Conservation (phyloP, 2,329 filamentous ascomycete species). For the Alternaria sp. region DNA sequence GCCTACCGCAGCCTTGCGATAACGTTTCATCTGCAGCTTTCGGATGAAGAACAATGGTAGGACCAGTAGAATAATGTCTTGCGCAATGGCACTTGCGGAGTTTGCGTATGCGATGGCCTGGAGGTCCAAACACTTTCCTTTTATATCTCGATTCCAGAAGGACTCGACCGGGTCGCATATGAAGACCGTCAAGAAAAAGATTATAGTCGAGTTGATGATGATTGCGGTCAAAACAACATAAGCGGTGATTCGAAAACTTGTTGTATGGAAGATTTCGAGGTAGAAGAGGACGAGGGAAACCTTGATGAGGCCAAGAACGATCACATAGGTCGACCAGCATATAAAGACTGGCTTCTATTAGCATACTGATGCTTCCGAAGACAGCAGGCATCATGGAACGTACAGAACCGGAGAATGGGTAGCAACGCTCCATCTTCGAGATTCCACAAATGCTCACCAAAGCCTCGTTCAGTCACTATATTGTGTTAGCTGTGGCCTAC, state of each 20-base stretch:
- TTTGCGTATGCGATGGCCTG: slow-evolving; percentile 34
- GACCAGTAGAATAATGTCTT: slow-evolving; percentile 38
- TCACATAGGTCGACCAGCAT: slow-evolving; percentile 29
- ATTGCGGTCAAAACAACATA: slow-evolving; percentile 29
- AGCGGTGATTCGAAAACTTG: slow-evolving; percentile 24
- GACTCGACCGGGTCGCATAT: slow-evolving; percentile 33
- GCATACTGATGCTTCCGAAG: background rate
- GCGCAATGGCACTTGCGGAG: slow-evolving; percentile 32
- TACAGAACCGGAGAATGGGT: slow-evolving; percentile 24
- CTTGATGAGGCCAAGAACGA: slow-evolving; percentile 37
- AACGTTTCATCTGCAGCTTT: slow-evolving; percentile 33
- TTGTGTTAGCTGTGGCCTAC: slow-evolving; percentile 4
- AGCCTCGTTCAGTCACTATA: slow-evolving; percentile 32
- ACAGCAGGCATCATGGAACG: background rate
- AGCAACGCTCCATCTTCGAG: slow-evolving; percentile 20
- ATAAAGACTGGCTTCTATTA: slow-evolving; percentile 25
- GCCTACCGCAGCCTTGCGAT: slow-evolving; percentile 32
- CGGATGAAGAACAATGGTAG: slow-evolving; percentile 34
- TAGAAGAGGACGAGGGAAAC: slow-evolving; percentile 39
- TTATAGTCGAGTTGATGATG: slow-evolving; percentile 23
- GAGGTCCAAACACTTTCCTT: slow-evolving; percentile 35
- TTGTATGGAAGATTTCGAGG: slow-evolving; percentile 39
- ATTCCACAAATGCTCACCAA: slow-evolving; percentile 37
- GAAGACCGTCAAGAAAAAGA: slow-evolving; percentile 34
- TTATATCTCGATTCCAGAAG: slow-evolving; percentile 41